Conservation (phyloP, 139 green algal species). For the Auxenochlorella pyrenoidosa region DNA sequence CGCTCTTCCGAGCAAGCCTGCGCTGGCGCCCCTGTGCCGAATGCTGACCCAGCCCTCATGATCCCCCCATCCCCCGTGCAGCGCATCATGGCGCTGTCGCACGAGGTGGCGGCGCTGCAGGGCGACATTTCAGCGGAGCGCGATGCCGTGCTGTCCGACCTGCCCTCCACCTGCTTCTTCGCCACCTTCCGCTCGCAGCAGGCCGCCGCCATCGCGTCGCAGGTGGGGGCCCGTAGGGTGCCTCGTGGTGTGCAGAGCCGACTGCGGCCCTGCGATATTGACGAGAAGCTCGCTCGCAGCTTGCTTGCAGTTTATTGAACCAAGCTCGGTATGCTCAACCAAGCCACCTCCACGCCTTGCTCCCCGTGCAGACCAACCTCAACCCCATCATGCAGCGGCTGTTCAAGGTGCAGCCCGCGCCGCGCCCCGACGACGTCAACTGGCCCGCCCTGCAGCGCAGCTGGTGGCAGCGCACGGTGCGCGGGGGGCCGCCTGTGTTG, state of each 20-base stretch:
- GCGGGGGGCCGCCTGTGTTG: background rate
- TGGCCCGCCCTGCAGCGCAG: slow-evolving; percentile 47
- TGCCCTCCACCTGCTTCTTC: slow-evolving; percentile 57
- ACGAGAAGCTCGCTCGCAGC: no score
- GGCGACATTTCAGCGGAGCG: slow-evolving; percentile 25
- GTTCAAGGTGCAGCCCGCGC: slow-evolving; percentile 45
- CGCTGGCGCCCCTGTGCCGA: no score
- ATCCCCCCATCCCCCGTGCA: background rate
- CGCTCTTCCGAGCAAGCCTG: no score
- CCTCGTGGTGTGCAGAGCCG: background rate
- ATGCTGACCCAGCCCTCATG: no score
- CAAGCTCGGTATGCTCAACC: no score
- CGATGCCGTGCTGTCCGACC: slow-evolving; percentile 42
- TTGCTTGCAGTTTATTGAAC: no score
- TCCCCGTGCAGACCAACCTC: slow-evolving; percentile 40
- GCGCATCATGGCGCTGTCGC: slow-evolving; percentile 5
- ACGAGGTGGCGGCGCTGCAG: slow-evolving; percentile 23
- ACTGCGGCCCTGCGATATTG: no score
- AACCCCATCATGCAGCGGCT: slow-evolving; percentile 53
- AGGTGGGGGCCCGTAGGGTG: background rate
- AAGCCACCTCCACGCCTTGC: background rate
- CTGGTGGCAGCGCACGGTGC: slow-evolving; percentile 56
- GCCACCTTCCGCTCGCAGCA: slow-evolving; percentile 49
- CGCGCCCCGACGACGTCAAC: slow-evolving; percentile 52
- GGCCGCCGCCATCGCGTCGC: slow-evolving; percentile 42